Conservation (phyloP, 768 basidiomycete genomes). For the Trametes meyenii region DNA sequence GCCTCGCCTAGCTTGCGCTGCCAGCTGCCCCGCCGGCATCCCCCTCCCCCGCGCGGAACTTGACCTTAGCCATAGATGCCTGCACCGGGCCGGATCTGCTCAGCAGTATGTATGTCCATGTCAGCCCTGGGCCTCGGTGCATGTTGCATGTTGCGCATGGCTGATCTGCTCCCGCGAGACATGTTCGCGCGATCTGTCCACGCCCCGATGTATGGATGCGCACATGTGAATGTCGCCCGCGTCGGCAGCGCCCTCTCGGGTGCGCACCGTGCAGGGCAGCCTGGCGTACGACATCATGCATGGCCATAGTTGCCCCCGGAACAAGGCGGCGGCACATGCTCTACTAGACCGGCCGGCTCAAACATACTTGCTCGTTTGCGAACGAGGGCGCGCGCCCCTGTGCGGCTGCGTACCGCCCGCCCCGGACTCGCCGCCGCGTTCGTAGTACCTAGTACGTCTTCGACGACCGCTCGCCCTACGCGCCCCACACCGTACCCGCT, state of each 20-base stretch:
- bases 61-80: not conserved
- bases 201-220: slow-evolving; percentile 16
- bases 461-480: slow-evolving; percentile 1
- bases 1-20: not conserved
- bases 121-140: not conserved
- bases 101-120: not conserved
- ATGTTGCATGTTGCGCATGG: not conserved
- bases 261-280: not conserved
- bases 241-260: not conserved
- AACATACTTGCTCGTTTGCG: too few species aligned
- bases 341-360: too few species aligned
- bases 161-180: slow-evolving; percentile 5
- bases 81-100: not conserved
- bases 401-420: not conserved
- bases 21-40: not conserved
- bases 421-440: not conserved
- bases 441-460: not conserved
- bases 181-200: slow-evolving; percentile 18
- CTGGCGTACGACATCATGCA: too few species aligned
- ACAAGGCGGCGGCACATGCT: too few species aligned
- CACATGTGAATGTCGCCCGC: not conserved
- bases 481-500: not conserved
- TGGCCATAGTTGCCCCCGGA: too few species aligned
- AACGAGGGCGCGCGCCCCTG: not conserved
- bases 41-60: not conserved